These are phyloP conservation scores for Nicotiana undulata DNA, from an alignment of 257 asterid species.

Conservation along the genomic window DNA sequence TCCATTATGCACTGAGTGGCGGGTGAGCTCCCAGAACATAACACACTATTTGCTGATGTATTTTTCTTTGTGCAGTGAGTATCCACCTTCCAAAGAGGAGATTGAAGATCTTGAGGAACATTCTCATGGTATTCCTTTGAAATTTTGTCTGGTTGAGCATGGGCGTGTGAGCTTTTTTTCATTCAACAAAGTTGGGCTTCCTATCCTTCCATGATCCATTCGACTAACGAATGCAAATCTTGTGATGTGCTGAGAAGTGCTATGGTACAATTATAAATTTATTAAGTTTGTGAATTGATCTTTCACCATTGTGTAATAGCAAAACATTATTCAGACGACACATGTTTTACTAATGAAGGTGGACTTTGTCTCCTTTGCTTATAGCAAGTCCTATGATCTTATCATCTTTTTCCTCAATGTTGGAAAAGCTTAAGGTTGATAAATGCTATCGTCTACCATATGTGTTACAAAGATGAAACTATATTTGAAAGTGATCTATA, in stretches of 20 bases:
- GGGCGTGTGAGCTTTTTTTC: constrained; percentile 65
- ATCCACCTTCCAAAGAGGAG: constrained; percentile 60
- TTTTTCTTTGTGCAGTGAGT: constrained; percentile 29
- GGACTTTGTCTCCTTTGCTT: background rate
- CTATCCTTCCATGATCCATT: constrained; percentile 50
- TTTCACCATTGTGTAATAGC: background rate
- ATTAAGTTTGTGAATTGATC: background rate
- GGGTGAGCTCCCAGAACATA: no score
- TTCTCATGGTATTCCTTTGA: constrained; percentile 29
- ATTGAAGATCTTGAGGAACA: constrained; percentile 42
- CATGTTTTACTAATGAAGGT: background rate
- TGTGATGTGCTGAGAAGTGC: background rate
- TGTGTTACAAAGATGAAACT: background rate
- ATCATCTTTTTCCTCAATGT: background rate
- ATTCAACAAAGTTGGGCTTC: constrained; percentile 59
- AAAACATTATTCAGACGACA: background rate
- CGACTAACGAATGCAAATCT: background rate
- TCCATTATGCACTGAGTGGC: no score
- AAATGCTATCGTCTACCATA: background rate
- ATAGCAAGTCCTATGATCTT: background rate
- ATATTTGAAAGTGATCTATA: background rate
- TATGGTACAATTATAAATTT: background rate
- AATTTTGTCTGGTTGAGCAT: constrained; percentile 53
- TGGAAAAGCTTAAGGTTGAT: background rate
- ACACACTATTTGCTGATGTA: background rate